A percentile compares a stretch with the other conserved stretches of the same genome.
phyloP scores from a whole-genome alignment of 1,284 basidiomycete genomes.

The Cryptococcus floricola region DNA sequence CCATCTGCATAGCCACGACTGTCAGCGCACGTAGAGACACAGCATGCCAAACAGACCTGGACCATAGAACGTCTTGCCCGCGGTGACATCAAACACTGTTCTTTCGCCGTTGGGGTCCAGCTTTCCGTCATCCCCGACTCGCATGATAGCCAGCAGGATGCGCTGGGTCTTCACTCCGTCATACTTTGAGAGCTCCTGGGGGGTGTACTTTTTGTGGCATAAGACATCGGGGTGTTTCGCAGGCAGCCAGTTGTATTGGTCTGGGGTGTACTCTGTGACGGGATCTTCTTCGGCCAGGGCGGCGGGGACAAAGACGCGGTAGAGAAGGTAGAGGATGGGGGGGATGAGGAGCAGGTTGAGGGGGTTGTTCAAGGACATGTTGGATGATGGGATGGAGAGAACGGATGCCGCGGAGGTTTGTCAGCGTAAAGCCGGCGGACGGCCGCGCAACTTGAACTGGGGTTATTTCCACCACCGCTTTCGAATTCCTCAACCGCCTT shows the following conservation, averaged over 20 bases:
- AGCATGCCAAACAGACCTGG: slow-evolving; percentile 60
- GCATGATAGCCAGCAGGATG: slow-evolving; percentile 80
- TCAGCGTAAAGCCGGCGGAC: neutral
- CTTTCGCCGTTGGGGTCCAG: slow-evolving; percentile 58
- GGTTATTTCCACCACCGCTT: neutral
- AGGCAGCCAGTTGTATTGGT: slow-evolving; percentile 81
- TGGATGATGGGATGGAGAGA: neutral
- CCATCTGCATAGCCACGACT: slow-evolving; percentile 58
- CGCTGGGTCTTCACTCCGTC: slow-evolving; percentile 62
- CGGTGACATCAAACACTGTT: slow-evolving; percentile 85
- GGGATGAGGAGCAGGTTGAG: slow-evolving; percentile 65
- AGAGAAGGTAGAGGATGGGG: slow-evolving; percentile 70
- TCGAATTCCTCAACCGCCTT: neutral
- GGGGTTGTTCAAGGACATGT: slow-evolving; percentile 41
- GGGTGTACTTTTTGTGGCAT: slow-evolving; percentile 70
- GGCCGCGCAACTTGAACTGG: too few relatives aligned
- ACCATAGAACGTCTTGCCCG: slow-evolving; percentile 85
- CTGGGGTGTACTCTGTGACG: slow-evolving; percentile 31
- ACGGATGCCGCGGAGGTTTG: neutral
- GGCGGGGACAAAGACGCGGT: slow-evolving; percentile 68
- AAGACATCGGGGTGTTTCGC: slow-evolving; percentile 70
- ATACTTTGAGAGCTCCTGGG: slow-evolving; percentile 65
- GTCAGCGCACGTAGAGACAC: neutral
- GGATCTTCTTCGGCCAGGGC: slow-evolving; percentile 10
- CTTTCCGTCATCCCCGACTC: slow-evolving; percentile 44